Base-by-base conservation (phyloP, 1,284 basidiomycete species). In the Filobasidium uniguttulatum region DNA sequence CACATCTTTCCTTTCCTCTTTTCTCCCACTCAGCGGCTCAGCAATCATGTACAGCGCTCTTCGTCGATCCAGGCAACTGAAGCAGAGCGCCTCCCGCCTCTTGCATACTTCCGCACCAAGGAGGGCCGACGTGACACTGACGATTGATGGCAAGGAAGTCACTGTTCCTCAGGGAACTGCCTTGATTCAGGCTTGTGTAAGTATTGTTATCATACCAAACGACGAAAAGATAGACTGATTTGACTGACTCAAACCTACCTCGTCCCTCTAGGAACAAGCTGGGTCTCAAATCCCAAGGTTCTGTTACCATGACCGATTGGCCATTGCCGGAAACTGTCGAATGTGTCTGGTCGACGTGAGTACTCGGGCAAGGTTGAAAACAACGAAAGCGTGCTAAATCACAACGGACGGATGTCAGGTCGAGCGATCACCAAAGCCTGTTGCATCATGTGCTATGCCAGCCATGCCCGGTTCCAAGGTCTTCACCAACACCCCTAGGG, bases 401-500 rank as follows among this genome's bases (percentile, higher is more conserved):
- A 40, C n/a, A n/a, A n/a, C n/a, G n/a, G n/a, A n/a, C n/a, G n/a
- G n/a, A 17, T 22, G 12, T 10, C 46, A 63, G 60, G 65, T 68
- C 46, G 85, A 93, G 70, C 79, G 87, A 57, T 89, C 90, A 54
- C 89, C 89, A 49, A 94, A 94, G 74, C 90, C 90, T 26, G 80
- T 91, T 44, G 69, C 70, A 1, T 71, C 71, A 19, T 73, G 93
- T 67, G 93, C 93, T 10, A 91, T 94, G 85, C 94, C 93, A 43
- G 93, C 91, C 37, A 91, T 96, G 88, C 87, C 88, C 46, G 91
- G 91, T 48, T 77, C 88, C 46, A 90, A 90, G 67, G 90, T 99
- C 48, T 94, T 83, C 69, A 99, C 94, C 49, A 90, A 96, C 69
- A 85, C 88, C 2, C 89, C 91, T 25, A 73, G 90, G 10, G 89